phyloP scores from a whole-genome alignment of 768 basidiomycete species.

The Amanita inopinata region DNA sequence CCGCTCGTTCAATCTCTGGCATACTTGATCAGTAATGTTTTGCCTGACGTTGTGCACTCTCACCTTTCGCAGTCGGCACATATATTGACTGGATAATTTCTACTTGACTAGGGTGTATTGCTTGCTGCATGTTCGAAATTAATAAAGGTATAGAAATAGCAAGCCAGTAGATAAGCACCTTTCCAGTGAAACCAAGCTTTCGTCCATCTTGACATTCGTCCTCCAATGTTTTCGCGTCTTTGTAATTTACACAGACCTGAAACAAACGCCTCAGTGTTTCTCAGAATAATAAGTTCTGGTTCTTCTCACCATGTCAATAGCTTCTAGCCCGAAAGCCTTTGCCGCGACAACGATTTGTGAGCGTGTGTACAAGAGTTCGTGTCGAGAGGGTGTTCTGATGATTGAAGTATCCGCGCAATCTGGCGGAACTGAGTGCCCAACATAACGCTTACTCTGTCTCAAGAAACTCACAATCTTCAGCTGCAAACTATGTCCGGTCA shows the following conservation, averaged over 20 bases:
- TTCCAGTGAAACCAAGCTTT: slow-evolving; percentile 84
- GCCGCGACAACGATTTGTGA: slow-evolving; percentile 76
- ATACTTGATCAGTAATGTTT: neutral
- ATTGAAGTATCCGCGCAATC: slow-evolving; percentile 88
- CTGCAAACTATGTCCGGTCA: slow-evolving; percentile 62
- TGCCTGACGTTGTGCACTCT: neutral
- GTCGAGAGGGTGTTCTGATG: slow-evolving; percentile 61
- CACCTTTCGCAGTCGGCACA: slow-evolving; percentile 65
- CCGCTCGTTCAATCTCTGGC: slow-evolving; percentile 69
- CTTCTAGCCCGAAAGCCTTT: slow-evolving; percentile 72
- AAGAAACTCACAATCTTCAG: slow-evolving; percentile 74
- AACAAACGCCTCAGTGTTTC: neutral
- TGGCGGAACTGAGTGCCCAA: slow-evolving; percentile 21
- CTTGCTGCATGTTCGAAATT: slow-evolving; percentile 56
- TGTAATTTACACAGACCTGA: slow-evolving; percentile 91
- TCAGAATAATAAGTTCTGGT: neutral
- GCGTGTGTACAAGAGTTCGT: slow-evolving; percentile 76
- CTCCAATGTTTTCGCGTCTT: slow-evolving; percentile 51
- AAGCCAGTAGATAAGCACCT: slow-evolving; percentile 32
- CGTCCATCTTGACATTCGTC: slow-evolving; percentile 77
- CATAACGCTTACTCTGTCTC: no score
- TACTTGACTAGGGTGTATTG: slow-evolving; percentile 85
- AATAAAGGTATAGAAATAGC: neutral
- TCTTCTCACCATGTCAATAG: slow-evolving; percentile 76
- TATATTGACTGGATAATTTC: slow-evolving; percentile 69